Evolutionary conservation across 768 basidiomycete species (phyloP).

Genomic region (Artomyces pyxidatus): DNA sequence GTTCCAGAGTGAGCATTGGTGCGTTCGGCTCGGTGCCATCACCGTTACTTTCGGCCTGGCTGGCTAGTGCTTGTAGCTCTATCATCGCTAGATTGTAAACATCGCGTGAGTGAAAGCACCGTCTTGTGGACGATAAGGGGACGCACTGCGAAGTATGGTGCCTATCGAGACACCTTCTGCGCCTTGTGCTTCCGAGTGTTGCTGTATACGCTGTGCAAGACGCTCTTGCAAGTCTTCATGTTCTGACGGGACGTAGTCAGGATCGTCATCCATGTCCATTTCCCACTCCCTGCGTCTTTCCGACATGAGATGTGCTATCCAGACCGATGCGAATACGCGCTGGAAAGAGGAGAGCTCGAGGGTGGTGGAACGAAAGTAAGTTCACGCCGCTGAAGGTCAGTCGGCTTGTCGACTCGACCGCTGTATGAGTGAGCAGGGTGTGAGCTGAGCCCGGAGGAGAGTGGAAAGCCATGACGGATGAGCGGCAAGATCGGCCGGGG

Average conservation of each 20-base stretch:
- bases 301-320: too few species aligned
- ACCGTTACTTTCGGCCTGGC: constrained; percentile 13
- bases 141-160: neutral
- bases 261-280: constrained; percentile 26
- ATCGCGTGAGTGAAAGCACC: neutral
- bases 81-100: neutral
- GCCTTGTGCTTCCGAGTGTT: constrained; percentile 6
- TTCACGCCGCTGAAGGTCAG: too few species aligned
- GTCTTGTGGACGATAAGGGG: neutral
- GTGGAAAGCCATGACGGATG: too few species aligned
- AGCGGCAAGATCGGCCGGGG: too few species aligned
- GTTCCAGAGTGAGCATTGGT: neutral
- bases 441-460: too few species aligned
- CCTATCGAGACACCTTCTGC: neutral
- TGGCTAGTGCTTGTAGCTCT: constrained; percentile 23
- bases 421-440: too few species aligned
- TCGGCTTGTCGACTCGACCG: too few species aligned
- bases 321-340: too few species aligned
- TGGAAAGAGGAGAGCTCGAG: too few species aligned
- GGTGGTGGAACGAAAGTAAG: too few species aligned
- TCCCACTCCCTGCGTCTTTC: constrained; percentile 2
- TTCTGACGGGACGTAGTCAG: constrained; percentile 28
- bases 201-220: constrained; percentile 3
- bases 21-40: neutral
- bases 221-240: constrained; percentile 21